phyloP scores from a whole-genome alignment of 2,329 filamentous ascomycete species.

The Nakataea oryzae region DNA sequence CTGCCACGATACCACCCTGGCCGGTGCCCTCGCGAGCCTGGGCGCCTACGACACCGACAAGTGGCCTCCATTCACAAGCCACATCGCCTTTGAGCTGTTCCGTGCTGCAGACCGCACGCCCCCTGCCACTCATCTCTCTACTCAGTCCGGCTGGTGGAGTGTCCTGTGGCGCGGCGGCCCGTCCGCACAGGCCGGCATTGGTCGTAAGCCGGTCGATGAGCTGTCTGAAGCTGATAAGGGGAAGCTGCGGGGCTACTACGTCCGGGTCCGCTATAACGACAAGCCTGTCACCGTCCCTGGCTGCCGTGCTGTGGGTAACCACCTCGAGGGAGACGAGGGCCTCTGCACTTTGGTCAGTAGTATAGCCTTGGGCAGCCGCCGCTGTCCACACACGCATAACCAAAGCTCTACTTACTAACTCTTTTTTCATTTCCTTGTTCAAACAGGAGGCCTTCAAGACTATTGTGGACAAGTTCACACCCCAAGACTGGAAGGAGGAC shows the following conservation, averaged over 20 bases:
- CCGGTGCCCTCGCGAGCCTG: constrained; percentile 63
- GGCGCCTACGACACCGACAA: constrained; percentile 63
- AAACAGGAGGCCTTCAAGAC: constrained; percentile 74
- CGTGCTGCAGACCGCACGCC: constrained; percentile 13
- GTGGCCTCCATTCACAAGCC: constrained; percentile 92
- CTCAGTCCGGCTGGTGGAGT: not conserved
- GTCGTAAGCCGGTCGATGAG: constrained; percentile 45
- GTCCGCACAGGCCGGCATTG: constrained; percentile 35
- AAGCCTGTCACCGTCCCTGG: constrained; percentile 70
- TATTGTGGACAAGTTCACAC: constrained; percentile 85
- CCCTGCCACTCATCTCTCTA: not conserved
- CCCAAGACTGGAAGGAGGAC: constrained; percentile 59
- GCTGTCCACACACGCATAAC: not conserved
- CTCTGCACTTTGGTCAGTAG: constrained; percentile 78
- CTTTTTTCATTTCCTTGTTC: not conserved
- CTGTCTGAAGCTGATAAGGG: constrained; percentile 47
- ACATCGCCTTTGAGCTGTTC: constrained; percentile 87
- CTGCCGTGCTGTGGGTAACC: constrained; percentile 66
- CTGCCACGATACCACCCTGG: constrained; percentile 90
- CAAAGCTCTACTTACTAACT: not conserved
- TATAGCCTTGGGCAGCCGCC: not conserved
- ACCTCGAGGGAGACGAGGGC: constrained; percentile 74
- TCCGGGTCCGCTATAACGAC: constrained; percentile 88
- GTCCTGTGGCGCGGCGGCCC: not conserved
- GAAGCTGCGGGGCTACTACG: constrained; percentile 67